Evolutionary conservation across 2,329 filamentous ascomycete genomes (phyloP).

Genomic region (Cercospora sp.): DNA sequence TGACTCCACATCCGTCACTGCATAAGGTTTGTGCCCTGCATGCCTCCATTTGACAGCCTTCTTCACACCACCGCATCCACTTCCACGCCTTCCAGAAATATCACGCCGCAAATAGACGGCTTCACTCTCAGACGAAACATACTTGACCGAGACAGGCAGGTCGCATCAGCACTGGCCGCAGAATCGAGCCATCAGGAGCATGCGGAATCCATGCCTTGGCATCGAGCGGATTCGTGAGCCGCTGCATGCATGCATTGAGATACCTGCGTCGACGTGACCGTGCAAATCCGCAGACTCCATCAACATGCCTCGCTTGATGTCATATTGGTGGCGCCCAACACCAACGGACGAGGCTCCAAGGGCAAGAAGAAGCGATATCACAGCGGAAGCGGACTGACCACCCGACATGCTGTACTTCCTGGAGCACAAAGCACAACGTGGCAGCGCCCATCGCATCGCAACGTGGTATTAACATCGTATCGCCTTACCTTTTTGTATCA

Average conservation of each 20-base stretch:
- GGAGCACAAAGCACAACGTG: not conserved
- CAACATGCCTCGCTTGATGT: not conserved
- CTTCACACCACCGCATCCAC: not conserved
- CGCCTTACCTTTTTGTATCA: not conserved
- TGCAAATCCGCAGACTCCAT: not conserved
- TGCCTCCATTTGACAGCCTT: not conserved
- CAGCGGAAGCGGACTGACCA: not conserved
- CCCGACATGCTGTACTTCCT: not conserved
- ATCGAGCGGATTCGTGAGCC: not conserved
- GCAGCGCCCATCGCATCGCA: not conserved
- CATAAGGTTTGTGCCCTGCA: not conserved
- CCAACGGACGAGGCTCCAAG: not conserved
- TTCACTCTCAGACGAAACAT: not conserved
- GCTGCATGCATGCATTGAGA: not conserved
- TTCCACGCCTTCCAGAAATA: not conserved
- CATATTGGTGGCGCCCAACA: not conserved
- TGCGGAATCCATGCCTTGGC: not conserved
- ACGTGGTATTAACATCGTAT: not conserved
- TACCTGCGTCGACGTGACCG: not conserved
- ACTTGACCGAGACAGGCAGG: not conserved
- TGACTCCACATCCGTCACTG: not conserved
- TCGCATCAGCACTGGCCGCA: not conserved
- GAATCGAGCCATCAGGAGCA: not conserved
- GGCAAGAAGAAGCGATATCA: not conserved
- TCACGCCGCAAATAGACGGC: not conserved